Percentiles rank a stretch among this genome's conserved stretches.
Conservation (phyloP, 306 rosid genomes). For the Dryas octopetala region DNA sequence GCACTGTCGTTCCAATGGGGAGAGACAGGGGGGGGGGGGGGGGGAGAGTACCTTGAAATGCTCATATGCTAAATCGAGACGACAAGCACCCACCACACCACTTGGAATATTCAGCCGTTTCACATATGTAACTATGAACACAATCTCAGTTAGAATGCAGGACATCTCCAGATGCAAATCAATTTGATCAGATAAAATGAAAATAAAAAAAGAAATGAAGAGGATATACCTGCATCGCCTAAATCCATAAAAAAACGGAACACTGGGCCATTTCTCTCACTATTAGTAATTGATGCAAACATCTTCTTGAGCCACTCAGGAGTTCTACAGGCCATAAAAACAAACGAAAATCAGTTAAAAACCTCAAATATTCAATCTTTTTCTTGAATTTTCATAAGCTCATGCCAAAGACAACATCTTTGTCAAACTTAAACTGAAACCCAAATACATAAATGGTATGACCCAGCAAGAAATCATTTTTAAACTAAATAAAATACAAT, state of each 20-base stretch:
- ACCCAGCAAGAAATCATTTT: background rate
- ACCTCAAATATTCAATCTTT: background rate
- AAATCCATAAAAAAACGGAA: constrained; percentile 96
- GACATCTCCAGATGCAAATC: background rate
- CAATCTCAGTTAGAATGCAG: constrained; percentile 34
- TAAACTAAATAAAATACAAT: background rate
- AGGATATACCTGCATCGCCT: constrained; percentile 85
- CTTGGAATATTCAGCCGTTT: constrained; percentile 92
- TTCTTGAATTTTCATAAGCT: background rate
- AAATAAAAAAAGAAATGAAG: background rate
- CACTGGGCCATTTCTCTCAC: constrained; percentile 88
- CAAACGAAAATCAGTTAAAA: constrained; percentile 5
- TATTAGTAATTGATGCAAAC: constrained; percentile 68
- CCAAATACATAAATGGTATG: background rate
- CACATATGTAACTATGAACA: constrained; percentile 76
- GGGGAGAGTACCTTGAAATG: constrained; percentile 77
- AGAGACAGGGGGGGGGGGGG: constrained; percentile 4
- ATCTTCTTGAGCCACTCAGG: constrained; percentile 93
- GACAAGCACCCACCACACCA: constrained; percentile 98
- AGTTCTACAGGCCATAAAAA: constrained; percentile 50
- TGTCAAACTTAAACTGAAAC: background rate
- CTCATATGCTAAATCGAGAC: constrained; percentile 90
- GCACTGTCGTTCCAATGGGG: background rate
- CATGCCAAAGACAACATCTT: background rate
- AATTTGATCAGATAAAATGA: background rate